Conservation (phyloP, 2,329 filamentous ascomycete species). For the Fusarium devonianum region DNA sequence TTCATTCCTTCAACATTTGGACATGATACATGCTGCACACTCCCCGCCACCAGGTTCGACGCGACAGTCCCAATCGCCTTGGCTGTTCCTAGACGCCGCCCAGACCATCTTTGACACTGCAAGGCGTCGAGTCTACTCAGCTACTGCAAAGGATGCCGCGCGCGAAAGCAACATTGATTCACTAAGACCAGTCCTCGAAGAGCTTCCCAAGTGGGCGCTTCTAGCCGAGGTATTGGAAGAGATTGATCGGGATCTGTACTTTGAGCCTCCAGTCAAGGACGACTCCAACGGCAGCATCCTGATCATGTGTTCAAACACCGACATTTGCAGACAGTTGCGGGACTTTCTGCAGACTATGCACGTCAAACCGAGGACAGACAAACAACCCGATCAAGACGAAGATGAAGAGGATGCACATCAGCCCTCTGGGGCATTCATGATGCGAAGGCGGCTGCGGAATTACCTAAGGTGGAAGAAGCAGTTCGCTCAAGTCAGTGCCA, state of each 20-base stretch:
- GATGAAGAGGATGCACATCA: conserved; percentile 61
- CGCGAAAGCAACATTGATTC: conserved; percentile 62
- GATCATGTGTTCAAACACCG: conserved; percentile 92
- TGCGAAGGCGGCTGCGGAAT: conserved; percentile 84
- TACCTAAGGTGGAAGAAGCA: conserved; percentile 92
- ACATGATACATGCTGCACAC: conserved; percentile 91
- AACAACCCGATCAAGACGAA: conserved; percentile 49
- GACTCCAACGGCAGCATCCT: conserved; percentile 91
- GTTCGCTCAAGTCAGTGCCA: conserved; percentile 83
- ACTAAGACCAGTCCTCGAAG: conserved; percentile 83
- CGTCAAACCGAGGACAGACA: conserved; percentile 63
- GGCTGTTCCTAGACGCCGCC: conserved; percentile 94
- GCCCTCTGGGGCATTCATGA: conserved; percentile 84
- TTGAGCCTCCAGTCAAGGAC: conserved; percentile 77
- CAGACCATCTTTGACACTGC: conserved; percentile 94
- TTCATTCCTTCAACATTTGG: conserved; percentile 89
- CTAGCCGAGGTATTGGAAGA: conserved; percentile 91
- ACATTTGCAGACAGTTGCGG: conserved; percentile 84
- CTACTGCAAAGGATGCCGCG: conserved; percentile 63
- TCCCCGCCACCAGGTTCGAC: conserved; percentile 87
- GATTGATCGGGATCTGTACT: conserved; percentile 88
- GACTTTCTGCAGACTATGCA: conserved; percentile 95
- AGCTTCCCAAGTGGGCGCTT: conserved; percentile 91
- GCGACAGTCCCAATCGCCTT: conserved; percentile 88
- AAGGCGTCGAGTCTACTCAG: conserved; percentile 84